Base-by-base conservation (phyloP, 306 rosid genomes). In the Senna siamea region DNA sequence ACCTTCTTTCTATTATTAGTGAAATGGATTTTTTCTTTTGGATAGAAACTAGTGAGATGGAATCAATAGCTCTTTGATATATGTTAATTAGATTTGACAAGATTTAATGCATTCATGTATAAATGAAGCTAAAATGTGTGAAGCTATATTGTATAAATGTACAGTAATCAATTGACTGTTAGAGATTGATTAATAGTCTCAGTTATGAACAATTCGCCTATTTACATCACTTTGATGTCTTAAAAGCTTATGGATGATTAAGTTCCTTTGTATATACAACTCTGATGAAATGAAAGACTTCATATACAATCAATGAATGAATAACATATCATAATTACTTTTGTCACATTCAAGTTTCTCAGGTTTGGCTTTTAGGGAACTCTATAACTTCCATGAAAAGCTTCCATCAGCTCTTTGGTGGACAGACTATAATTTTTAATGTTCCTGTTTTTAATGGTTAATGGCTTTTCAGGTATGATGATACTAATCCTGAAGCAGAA, bases 401-500 rank as follows among this genome's bases (percentile, higher is more conserved):
- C 60, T 43, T 75, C 32, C 18, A 18, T 65, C 19, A 19, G 44
- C 53, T 54, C 52, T 61, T 20, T 46, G 38, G 60, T 67, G 20
- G 52, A 59, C 54, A 22, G 14, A 10, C 7, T 43, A 43, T 64
- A 20, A 62, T 28, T 19, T 65, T 72, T 50, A 7, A 47, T 67
- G 41, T n/a, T 75, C 50, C 40, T 37, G 40, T 5, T 37, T 26
- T 37, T 2, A 37, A 37, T 37, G 8, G 40, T 37, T 37, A 37
- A 4, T 37, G 40, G 40, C 7, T 0, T 5, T 37, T 37, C 70
- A 94, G 99, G 87, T 95, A 72, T 69, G 98, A 95, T 79, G 99
- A 95, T 73, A 95, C 99, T 23, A 95, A 95, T 61, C 99, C 99
- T 4, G 97, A 88, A 74, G 98, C 96, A 68, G 99, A 95, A 73